Base-by-base conservation (phyloP, 768 basidiomycete genomes). In the Psilocybe sp. region DNA sequence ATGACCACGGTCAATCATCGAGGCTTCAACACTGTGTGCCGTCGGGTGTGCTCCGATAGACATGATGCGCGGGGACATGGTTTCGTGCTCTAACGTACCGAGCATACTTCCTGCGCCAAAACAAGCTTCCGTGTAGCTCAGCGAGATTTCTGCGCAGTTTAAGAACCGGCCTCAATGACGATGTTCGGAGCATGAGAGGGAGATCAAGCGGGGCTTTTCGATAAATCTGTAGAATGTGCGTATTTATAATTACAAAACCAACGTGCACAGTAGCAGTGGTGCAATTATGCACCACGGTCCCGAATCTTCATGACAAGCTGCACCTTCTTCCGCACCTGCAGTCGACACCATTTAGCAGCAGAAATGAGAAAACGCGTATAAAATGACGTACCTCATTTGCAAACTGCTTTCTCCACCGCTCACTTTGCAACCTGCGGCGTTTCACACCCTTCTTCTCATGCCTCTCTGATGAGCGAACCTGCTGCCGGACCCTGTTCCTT, bases 401-500 rank as follows among this genome's bases (percentile, higher is more conserved):
- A 67, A 92, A 93, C 52, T 77, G 81, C 60, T 76, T 83, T 63
- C 87, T 78, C 87, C 89, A 92, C 57, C 89, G 78, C 66, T 87
- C 76, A 60, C 89, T 91, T 44, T 71, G 72, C 60, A 92, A 70
- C 54, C 89, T 78, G 53, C 87, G 77, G 53, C 89, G 81, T 66
- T 89, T 91, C 52, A 75, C 79, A 32, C 91, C 89, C 69, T 82
- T 86, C 73, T 92, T 89, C 67, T 91, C 91, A 64, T 92, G 90
- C 55, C 91, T 75, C 50, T 77, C 71, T 39, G 72, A 63, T 58
- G 72, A 56, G 45, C 71, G 70, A 39, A 83, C 65, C 54, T 83
- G 80, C 32, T 59, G 58, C 11, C 71, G 64, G 12, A 92, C 80
- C 50, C 65, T 75, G 60, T 91, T 91, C 31, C 69, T 69, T 41